Evolutionary conservation across 345 rosid genomes (phyloP), one percentile per base, ranked within the genome.

Genomic region (Pelargonium nanum): DNA sequence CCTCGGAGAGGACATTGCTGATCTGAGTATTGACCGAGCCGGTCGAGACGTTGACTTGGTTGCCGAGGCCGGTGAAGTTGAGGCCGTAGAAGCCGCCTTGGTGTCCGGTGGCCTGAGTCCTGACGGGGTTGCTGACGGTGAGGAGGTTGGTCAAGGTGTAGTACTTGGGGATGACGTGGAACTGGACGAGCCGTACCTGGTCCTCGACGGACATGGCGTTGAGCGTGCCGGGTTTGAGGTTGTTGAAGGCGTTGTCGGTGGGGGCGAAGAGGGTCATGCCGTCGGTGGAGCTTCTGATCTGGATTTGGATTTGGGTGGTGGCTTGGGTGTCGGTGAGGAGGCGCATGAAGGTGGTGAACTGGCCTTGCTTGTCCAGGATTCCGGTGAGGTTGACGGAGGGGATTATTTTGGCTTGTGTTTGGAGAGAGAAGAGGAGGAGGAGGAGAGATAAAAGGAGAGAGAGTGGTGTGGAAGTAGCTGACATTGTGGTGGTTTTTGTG

Each of bases 181-280:
- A 77, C 12, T 72, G 77, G 54, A 85, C 74, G 61, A 93, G 88
- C 19, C 78, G 79, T 5, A 81, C 81, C 75, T 87, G 84, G 57
- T 87, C 26, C 8, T 84, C 78, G 0, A 40, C 0, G 44, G 28
- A 32, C 34, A 93, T 70, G 19, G 17, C 23, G 76, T 93, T 89
- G 52, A 89, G 8, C 32, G 81, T 54, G 5, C 89, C 87, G 0
- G 77, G 0, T 65, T 80, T 65, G 63, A 89, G 94, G 75, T 68
- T 85, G 73, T 77, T 74, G 63, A 93, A 93, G 60, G 91, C 99
- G 32, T 84, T 87, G 54, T 93, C 96, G 0, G 97, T 87, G 19
- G 97, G 97, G 55, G 97, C 89, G 4, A 93, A 72, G 5, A 89
- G 67, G 21, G 99, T 93, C 74, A 89, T 67, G 21, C 97, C 97